Conservation (phyloP, 805 yeast genomes). For the Tetrapisispora taiwanensis region DNA sequence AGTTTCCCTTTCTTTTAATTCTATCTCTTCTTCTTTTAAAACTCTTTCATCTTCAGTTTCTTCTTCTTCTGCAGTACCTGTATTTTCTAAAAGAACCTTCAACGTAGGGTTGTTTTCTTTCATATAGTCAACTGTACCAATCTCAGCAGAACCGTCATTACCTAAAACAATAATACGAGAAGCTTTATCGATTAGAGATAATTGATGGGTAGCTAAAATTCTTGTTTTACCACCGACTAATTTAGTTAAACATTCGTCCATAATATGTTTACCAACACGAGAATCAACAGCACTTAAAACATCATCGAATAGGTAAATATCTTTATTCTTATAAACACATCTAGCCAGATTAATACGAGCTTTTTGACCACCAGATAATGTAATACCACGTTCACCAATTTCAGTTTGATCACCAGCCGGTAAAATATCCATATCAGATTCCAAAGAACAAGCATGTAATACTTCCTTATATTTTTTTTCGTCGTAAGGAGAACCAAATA, state of each 20-base stretch:
- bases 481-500: conserved; percentile 53
- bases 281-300: conserved; percentile 82
- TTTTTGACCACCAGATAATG: conserved; percentile 84
- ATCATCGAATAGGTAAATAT: conserved; percentile 64
- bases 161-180: conserved; percentile 60
- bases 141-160: conserved; percentile 44
- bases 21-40: conserved; percentile 14
- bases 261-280: conserved; percentile 71
- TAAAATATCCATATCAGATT: conserved; percentile 51
- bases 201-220: conserved; percentile 75
- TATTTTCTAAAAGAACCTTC: conserved; percentile 40
- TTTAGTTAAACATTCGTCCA: conserved; percentile 58
- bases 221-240: conserved; percentile 50
- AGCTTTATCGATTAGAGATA: conserved; percentile 59
- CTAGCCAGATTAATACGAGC: conserved; percentile 74
- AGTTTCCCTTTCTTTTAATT: neutral
- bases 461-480: conserved; percentile 42
- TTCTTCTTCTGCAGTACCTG: conserved; percentile 26
- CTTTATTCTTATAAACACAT: conserved; percentile 61
- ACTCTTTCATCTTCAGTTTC: conserved; percentile 24
- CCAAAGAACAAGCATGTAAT: conserved; percentile 55
- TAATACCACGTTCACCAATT: conserved; percentile 79
- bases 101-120: conserved; percentile 37
- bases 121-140: conserved; percentile 54
- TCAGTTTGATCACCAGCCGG: conserved; percentile 72